A percentile compares a stretch with the other conserved stretches of the same genome.
Conservation (phyloP, 352 stramenopile species). For the Phytophthora hibernalis region DNA sequence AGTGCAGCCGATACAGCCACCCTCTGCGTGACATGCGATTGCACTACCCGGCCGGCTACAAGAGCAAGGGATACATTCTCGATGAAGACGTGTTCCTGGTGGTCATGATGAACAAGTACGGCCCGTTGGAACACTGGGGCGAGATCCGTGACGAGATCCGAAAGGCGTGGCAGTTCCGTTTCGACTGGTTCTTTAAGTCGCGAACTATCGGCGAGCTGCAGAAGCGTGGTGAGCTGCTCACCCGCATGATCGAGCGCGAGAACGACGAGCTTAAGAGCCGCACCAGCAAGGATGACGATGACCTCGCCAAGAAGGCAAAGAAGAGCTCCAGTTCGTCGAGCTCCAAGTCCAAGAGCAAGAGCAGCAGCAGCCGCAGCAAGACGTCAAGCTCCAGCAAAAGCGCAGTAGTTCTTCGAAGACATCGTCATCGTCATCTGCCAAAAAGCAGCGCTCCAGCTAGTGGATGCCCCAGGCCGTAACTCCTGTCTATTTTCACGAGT, state of each 20-base stretch:
- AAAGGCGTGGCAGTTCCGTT: conserved; percentile 98
- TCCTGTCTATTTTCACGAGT: conserved; percentile 36
- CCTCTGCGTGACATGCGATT: conserved; percentile 91
- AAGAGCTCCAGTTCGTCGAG: conserved; percentile 66
- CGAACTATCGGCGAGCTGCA: conserved; percentile 97
- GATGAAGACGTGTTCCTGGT: conserved; percentile 99
- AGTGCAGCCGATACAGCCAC: conserved; percentile 95
- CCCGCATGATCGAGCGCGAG: conserved; percentile 95
- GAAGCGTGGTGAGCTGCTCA: conserved; percentile 96
- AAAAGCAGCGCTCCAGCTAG: conserved; percentile 76
- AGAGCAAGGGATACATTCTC: conserved; percentile 95
- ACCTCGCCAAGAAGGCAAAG: conserved; percentile 82
- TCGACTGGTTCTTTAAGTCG: conserved; percentile 99
- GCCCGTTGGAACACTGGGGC: conserved; percentile 95
- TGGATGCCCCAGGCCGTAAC: conserved; percentile 41
- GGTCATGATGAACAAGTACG: conserved; percentile 99
- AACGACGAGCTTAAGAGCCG: conserved; percentile 90
- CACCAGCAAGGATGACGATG: conserved; percentile 73
- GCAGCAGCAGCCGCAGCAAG: conserved; percentile 55
- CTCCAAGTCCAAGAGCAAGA: conserved; percentile 69
- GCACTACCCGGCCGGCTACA: conserved; percentile 89
- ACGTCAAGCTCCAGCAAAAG: conserved; percentile 75
- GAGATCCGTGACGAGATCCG: conserved; percentile 98
- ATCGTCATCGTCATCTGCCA: conserved; percentile 55
- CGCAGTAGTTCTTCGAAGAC: conserved; percentile 68